phyloP scores from a whole-genome alignment of 495 filamentous ascomycete species.

The Hypoxylon cercidicola region DNA sequence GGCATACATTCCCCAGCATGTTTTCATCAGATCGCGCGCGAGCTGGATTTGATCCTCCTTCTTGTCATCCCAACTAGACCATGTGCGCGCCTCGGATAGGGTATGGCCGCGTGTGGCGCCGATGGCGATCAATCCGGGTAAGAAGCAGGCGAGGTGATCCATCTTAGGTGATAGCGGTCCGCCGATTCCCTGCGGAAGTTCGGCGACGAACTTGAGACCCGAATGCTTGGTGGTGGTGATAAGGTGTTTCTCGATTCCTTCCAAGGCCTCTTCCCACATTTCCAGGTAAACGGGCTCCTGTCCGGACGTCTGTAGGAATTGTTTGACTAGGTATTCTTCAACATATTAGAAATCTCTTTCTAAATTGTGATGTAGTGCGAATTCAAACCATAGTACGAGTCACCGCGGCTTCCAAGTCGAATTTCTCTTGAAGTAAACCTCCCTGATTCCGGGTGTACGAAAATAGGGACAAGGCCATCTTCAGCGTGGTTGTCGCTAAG shows the following conservation, averaged over 20 bases:
- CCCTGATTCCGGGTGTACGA: constrained; percentile 73
- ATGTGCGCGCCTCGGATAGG: constrained; percentile 68
- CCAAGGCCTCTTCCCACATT: constrained; percentile 78
- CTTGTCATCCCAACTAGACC: constrained; percentile 66
- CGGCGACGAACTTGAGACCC: constrained; percentile 74
- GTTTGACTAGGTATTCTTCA: constrained; percentile 78
- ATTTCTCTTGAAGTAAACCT: constrained; percentile 76
- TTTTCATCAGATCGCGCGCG: constrained; percentile 77
- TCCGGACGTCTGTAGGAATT: constrained; percentile 75
- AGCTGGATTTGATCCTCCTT: constrained; percentile 77
- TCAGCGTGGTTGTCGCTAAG: constrained; percentile 69
- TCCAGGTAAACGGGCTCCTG: constrained; percentile 73
- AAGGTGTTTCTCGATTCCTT: constrained; percentile 77
- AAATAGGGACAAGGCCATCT: constrained; percentile 80
- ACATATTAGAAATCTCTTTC: constrained; percentile 16
- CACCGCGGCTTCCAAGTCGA: constrained; percentile 79
- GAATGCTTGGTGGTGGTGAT: constrained; percentile 74
- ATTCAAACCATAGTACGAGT: constrained; percentile 71
- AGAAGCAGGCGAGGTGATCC: constrained; percentile 85
- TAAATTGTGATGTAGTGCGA: constrained; percentile 6
- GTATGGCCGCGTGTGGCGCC: constrained; percentile 75
- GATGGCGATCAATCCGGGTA: constrained; percentile 80
- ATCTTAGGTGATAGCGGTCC: constrained; percentile 71
- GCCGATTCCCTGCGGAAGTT: constrained; percentile 72
- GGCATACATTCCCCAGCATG: constrained; percentile 82